Conservation (phyloP, 129 eudicot species). For the Escallonia herrerae region DNA sequence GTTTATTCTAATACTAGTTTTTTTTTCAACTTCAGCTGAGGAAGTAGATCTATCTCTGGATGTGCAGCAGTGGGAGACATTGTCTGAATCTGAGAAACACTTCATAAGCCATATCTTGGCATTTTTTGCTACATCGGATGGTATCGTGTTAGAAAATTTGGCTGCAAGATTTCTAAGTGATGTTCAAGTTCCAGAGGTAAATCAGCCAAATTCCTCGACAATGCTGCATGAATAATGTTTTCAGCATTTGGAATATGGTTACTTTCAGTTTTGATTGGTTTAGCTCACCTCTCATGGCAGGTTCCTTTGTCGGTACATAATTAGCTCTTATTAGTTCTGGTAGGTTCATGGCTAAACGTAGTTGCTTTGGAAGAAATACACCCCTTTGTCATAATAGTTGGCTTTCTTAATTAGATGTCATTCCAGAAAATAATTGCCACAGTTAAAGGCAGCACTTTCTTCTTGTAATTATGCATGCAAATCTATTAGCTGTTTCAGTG, state of each 20-base stretch:
- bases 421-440: too few species aligned
- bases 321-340: too few species aligned
- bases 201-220: neutral
- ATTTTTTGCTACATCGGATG: conserved; percentile 89
- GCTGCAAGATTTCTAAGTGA: conserved; percentile 77
- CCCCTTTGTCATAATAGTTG: neutral
- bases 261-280: neutral
- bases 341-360: neutral
- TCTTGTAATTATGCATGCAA: too few species aligned
- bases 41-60: conserved; percentile 88
- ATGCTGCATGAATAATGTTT: neutral
- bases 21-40: conserved; percentile 43
- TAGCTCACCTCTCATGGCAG: neutral
- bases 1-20: neutral
- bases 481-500: too few species aligned
- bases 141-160: conserved; percentile 79
- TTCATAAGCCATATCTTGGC: conserved; percentile 80
- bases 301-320: too few species aligned
- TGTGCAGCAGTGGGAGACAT: conserved; percentile 63
- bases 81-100: conserved; percentile 58
- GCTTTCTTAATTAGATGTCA: neutral
- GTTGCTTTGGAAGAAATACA: neutral
- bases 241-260: neutral
- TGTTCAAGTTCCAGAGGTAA: conserved; percentile 73
- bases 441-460: too few species aligned